Evolutionary conservation across 2,329 filamentous ascomycete genomes (phyloP).

Genomic region (Microascus cirrosus): DNA sequence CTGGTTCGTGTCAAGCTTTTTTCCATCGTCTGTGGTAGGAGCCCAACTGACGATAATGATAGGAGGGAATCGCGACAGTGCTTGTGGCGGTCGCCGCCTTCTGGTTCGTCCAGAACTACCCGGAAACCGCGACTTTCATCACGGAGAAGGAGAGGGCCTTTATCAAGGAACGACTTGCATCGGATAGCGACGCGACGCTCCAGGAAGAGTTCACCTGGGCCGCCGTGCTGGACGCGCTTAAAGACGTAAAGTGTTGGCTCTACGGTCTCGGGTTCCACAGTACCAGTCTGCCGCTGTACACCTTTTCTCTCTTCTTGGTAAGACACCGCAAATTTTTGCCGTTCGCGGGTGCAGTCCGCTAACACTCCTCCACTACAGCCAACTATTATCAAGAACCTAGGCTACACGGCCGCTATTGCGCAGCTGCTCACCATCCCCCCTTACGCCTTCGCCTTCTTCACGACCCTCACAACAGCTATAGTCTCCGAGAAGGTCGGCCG

Average conservation of each 20-base stretch:
- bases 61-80: constrained; percentile 46
- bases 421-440: constrained; percentile 53
- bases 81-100: constrained; percentile 36
- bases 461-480: constrained; percentile 47
- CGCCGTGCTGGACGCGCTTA: constrained; percentile 51
- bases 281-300: constrained; percentile 53
- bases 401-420: constrained; percentile 39
- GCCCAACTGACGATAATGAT: constrained; percentile 21
- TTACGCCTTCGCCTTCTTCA: constrained; percentile 50
- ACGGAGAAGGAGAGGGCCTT: constrained; percentile 40
- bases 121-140: constrained; percentile 46
- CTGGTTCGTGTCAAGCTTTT: constrained; percentile 28
- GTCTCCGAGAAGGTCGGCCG: constrained; percentile 45
- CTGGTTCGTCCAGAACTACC: constrained; percentile 58
- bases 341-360: background rate
- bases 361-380: constrained; percentile 16
- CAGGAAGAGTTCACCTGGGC: constrained; percentile 59
- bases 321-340: constrained; percentile 7
- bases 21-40: accelerated
- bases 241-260: constrained; percentile 60
- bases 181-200: constrained; percentile 58
- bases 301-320: constrained; percentile 42
- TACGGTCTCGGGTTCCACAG: constrained; percentile 65
- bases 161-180: constrained; percentile 51
- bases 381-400: constrained; percentile 41